Conservation (phyloP, 805 yeast species). For the Saccharomycopsis javanensis region DNA sequence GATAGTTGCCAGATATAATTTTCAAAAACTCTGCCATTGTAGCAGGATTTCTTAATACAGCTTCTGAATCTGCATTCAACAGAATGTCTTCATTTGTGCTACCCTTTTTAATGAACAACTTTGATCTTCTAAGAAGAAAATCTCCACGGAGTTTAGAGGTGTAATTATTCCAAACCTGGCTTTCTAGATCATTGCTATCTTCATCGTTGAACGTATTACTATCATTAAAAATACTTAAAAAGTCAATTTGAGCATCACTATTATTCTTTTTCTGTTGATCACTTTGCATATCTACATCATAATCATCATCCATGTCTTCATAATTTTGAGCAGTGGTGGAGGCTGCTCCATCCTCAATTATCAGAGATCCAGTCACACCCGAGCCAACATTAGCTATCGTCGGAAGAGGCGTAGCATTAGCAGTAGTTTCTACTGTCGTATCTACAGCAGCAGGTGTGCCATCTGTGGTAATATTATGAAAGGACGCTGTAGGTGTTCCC, state of each 20-base stretch:
- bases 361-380: neutral
- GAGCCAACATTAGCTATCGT: neutral
- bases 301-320: neutral
- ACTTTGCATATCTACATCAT: neutral
- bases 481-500: neutral
- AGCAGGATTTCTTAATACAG: slow-evolving; percentile 52
- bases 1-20: slow-evolving; percentile 26
- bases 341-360: slow-evolving; percentile 1
- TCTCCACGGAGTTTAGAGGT: slow-evolving; percentile 75
- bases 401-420: slow-evolving; percentile 6
- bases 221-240: neutral
- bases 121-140: slow-evolving; percentile 58
- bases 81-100: slow-evolving; percentile 32
- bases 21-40: slow-evolving; percentile 52
- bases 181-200: slow-evolving; percentile 59
- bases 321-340: neutral
- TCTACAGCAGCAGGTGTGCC: neutral
- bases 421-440: neutral
- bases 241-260: neutral
- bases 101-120: slow-evolving; percentile 36
- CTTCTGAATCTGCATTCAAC: slow-evolving; percentile 59
- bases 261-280: neutral
- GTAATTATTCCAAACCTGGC: slow-evolving; percentile 73
- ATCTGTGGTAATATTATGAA: neutral
- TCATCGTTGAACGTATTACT: slow-evolving; percentile 41